Evolutionary conservation across 2,329 filamentous ascomycete genomes (phyloP).

Genomic region (Hypoxylon sp.): DNA sequence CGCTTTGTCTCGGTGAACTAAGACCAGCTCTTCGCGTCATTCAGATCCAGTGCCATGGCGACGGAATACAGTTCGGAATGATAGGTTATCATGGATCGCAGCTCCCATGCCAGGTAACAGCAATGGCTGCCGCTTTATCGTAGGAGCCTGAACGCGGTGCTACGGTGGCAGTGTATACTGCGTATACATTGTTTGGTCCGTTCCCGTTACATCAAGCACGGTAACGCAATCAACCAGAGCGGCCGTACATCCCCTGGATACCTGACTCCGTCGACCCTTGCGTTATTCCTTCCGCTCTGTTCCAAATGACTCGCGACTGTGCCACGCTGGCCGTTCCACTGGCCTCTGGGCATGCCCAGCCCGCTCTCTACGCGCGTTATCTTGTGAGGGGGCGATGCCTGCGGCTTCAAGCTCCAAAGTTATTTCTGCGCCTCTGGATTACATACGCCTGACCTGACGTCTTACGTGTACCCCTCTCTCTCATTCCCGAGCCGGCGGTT

Average conservation of each 20-base stretch:
- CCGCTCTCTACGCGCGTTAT: constrained; percentile 2
- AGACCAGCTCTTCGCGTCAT: constrained; percentile 2
- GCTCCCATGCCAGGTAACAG: constrained; percentile 3
- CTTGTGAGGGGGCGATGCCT: not conserved
- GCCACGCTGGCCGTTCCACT: not conserved
- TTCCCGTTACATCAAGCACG: constrained; percentile 1
- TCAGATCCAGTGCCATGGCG: constrained; percentile 16
- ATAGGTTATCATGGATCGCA: not conserved
- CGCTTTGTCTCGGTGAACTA: not conserved
- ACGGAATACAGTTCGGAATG: not conserved
- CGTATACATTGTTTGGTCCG: not conserved
- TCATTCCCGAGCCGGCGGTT: not conserved
- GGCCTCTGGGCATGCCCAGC: not conserved
- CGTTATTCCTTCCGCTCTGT: not conserved
- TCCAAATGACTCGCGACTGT: not conserved
- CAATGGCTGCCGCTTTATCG: not conserved
- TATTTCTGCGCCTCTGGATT: not conserved
- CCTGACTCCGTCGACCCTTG: not conserved
- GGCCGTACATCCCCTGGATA: not conserved
- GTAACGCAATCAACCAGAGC: not conserved
- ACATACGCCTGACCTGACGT: not conserved
- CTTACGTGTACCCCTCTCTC: not conserved
- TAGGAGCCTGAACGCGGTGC: not conserved
- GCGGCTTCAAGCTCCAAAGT: not conserved
- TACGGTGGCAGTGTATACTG: not conserved